Base-by-base conservation (phyloP, 176 grass and related monocot genomes). In the Carex pumila region DNA sequence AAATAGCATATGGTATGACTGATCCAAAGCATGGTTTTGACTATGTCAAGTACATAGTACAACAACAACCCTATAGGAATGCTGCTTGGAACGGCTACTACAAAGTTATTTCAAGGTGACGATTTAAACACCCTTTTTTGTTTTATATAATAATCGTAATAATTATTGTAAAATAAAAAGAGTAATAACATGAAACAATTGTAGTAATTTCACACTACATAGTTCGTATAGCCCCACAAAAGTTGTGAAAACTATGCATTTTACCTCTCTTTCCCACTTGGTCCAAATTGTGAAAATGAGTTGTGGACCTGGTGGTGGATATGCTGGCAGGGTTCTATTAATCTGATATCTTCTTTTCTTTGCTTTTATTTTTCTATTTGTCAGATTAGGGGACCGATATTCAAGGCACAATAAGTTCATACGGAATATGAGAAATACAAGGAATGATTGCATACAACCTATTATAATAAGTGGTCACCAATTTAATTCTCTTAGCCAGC, bases 71-170 rank as follows among this genome's bases (percentile, higher is more conserved):
- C 12, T 87, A 89, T 71, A 91, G 91, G 67, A 64, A 89, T 61
- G 81, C 91, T 57, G 92, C 95, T 25, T 98, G 95, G 95, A 98
- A 98, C 76, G 90, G 89, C 85, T 98, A 89, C 84, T 95, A 98
- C 77, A 95, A 93, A 68, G 95, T 98, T 62, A 83, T 91, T 79
- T 95, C 95, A 83, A 98, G 90, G 93, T 95, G 69, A 86, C 19
- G 84, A 66, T 32, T 85, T 72, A 54, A 32, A 76, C 64, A 76
- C 72, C 49, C 12, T 83, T 83, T 63, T 15, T 55, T 60, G 34
- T n/a, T 84, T 73, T 22, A n/a, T 71, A 50, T 58, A 57, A 79
- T 66, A 64, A 65, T 80, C 30, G 36, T 22, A 59, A 3, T 19
- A 22, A 52, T n/a, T 80, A 67, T 37, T 67, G 45, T 34, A 2